Base-by-base conservation (phyloP, 345 rosid genomes). In the Eucalyptus erythrocorys region DNA sequence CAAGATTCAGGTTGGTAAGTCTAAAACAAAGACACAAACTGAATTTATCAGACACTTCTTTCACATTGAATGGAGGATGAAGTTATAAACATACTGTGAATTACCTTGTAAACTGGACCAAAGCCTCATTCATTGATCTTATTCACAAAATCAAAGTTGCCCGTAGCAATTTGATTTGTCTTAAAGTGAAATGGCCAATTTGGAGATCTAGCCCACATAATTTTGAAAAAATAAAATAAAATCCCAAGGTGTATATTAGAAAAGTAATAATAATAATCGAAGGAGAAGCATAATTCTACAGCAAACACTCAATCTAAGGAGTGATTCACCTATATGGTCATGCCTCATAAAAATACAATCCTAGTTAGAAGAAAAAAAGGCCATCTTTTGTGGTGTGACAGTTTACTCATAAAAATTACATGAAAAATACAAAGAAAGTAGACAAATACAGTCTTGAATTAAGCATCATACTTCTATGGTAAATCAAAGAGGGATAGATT, bases 71-170 rank as follows among this genome's bases (percentile, higher is more conserved):
- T 53, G 59, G 59, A 53, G 59, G 59, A 22, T 14, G 50, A 84
- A 84, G 32, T 59, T 59, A 26, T 59, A 27, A 59, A 26, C 14
- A 59, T 59, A 59, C 30, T 26, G 1, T 59, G 66, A 59, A 26
- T 87, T 91, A 97, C 98, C 98, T 95, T 93, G 93, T 92, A 95
- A 61, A 97, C 97, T 37, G 97, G 97, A 53, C 59, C 97, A 88
- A 97, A 97, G 48, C 99, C 99, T 93, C 99, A 98, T 94, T 97
- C 99, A 85, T 99, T 95, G 43, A 96, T 95, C 94, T 97, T 97
- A 91, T 94, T 92, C 34, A 93, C 92, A 80, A 92, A 90, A 87
- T 95, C 95, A 79, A 97, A 97, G 87, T 95, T 97, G 86, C 92
- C 89, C 2, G 97, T 96, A 26, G 99, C 99, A 49, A 92, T 90